Conservation (phyloP, 257 asterid species). For the Echites panduratus region DNA sequence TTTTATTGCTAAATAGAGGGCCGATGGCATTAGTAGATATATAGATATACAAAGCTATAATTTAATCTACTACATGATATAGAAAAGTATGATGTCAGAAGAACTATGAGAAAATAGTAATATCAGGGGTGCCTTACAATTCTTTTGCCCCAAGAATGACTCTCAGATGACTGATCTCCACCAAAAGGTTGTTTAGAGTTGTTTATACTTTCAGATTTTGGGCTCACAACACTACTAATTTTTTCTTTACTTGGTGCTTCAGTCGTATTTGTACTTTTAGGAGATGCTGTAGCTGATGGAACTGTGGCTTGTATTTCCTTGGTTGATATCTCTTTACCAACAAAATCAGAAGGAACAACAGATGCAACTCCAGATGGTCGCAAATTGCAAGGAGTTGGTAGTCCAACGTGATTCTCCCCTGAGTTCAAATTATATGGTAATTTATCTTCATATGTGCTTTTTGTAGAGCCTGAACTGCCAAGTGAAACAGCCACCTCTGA, state of each 20-base stretch:
- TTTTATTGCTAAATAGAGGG: no score
- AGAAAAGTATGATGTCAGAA: not conserved
- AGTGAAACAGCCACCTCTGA: constrained; percentile 22
- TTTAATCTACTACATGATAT: not conserved
- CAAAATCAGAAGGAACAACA: no score
- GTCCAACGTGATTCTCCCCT: constrained; percentile 29
- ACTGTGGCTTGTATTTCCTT: no score
- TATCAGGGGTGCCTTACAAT: constrained; percentile 40
- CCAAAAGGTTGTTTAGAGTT: constrained; percentile 20
- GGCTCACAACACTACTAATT: constrained; percentile 26
- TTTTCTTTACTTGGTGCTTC: constrained; percentile 20
- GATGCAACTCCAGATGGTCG: constrained; percentile 21
- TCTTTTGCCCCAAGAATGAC: constrained; percentile 38
- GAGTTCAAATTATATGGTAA: constrained; percentile 16
- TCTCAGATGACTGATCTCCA: constrained; percentile 28
- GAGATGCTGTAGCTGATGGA: constrained; percentile 17
- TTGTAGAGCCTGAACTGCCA: constrained; percentile 21
- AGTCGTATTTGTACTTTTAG: constrained; percentile 13
- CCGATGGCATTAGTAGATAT: not conserved
- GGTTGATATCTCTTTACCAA: no score
- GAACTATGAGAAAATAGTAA: not conserved
- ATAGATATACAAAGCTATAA: not conserved
- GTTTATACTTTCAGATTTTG: constrained; percentile 23
- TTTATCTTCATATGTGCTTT: constrained; percentile 20
- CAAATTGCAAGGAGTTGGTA: constrained; percentile 19